Base-by-base conservation (phyloP, 2,329 filamentous ascomycete genomes). In the Fusarium nelsonii region DNA sequence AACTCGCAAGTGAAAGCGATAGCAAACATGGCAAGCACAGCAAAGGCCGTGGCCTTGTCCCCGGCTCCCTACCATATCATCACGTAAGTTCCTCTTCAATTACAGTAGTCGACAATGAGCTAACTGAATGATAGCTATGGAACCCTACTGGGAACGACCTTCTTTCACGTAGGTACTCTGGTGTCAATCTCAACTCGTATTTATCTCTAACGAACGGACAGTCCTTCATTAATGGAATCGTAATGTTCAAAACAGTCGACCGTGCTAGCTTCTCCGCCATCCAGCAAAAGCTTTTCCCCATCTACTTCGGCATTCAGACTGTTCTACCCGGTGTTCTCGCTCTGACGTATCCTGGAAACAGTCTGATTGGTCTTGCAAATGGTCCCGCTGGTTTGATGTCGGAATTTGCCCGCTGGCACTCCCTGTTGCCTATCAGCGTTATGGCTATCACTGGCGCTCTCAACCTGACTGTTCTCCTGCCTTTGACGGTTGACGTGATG, bases 241-340 rank as follows among this genome's bases (percentile, higher is more conserved):
- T 94, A 57, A 90, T 93, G 74, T 97, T 91, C 84, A 90, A 86
- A 76, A 86, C 88, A 12, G 88, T 97, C 37, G 89, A 93, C 28
- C 89, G 93, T 28, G 88, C 92, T 0, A 89, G 93, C 77, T 98
- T 99, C 83, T 88, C 91, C 28, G 85, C 89, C 18, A 87, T 97
- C 33, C 95, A 97, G 80, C 86, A 89, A 70, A 88, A 88, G 68
- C 88, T 94, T 54, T 97, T 97, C 82, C 93, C 93, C 34, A 85
- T 93, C 74, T 99, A 97, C 84, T 98, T 98, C 79, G 84, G 88
- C 45, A 83, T 98, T 59, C 95, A 98, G 81, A 90, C 93, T 6
- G 84, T 86, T 8, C 83, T 95, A 1, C 93, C 96, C 0, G 79
- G 91, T 16, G 76, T 92, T 23, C 83, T 97, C 18, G 90, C 91